These are phyloP conservation scores for Hebeloma cylindrosporum DNA, from an alignment of 768 basidiomycete genomes.

Conservation along the genomic window DNA sequence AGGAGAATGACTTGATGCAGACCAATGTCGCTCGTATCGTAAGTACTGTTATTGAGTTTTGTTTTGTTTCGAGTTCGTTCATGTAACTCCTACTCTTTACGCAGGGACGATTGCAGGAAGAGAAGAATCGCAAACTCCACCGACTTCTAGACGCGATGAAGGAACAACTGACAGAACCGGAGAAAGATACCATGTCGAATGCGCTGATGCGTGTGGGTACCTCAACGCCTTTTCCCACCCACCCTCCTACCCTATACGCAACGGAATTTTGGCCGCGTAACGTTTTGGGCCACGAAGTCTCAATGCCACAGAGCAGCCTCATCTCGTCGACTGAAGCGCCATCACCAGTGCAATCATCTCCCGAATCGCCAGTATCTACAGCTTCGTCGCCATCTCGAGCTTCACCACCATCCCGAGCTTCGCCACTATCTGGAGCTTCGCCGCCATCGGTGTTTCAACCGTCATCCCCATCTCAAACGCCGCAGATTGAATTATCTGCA, in stretches of 20 bases:
- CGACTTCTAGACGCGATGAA: constrained; percentile 20
- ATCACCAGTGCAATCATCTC: no score
- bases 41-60: constrained; percentile 2
- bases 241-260: background rate
- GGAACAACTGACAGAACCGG: constrained; percentile 14
- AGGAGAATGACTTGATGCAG: constrained; percentile 15
- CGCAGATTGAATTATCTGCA: no score
- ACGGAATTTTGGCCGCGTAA: constrained; percentile 29
- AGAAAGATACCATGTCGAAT: constrained; percentile 18
- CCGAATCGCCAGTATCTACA: no score
- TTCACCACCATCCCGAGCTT: no score
- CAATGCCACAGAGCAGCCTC: constrained; percentile 16
- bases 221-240: background rate
- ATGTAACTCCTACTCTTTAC: constrained; percentile 4
- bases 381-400: no score
- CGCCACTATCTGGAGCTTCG: no score
- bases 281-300: constrained; percentile 21
- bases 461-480: no score
- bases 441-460: no score
- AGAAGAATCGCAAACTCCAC: constrained; percentile 24
- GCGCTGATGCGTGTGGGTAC: constrained; percentile 14
- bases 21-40: constrained; percentile 22
- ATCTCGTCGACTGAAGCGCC: no score
- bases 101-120: constrained; percentile 22
- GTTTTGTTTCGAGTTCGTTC: background rate